phyloP scores from a whole-genome alignment of 2,329 filamentous ascomycete genomes.

The Gyromitra esculenta region DNA sequence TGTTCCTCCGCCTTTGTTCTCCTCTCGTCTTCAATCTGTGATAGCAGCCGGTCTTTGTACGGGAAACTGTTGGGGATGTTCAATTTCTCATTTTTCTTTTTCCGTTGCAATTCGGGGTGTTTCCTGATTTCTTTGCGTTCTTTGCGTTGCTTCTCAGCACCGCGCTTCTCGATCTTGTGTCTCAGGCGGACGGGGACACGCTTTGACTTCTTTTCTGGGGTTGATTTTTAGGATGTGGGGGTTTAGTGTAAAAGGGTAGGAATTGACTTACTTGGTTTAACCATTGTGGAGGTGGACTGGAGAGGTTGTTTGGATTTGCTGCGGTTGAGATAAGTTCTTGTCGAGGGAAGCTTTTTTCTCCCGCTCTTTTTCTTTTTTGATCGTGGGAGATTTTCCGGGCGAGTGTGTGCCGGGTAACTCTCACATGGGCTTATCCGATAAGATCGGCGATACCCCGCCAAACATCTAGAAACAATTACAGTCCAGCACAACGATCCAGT shows the following conservation, averaged over 20 bases:
- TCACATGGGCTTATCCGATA: not conserved
- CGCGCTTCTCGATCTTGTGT: slow-evolving; percentile 95
- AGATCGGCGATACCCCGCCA: not conserved
- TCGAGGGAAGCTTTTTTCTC: not conserved
- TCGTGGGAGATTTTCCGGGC: not conserved
- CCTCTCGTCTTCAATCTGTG: slow-evolving; percentile 91
- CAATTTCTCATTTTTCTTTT: slow-evolving; percentile 74
- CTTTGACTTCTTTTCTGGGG: slow-evolving; percentile 90
- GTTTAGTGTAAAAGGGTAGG: not conserved
- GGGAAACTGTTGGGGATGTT: slow-evolving; percentile 97
- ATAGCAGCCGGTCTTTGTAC: slow-evolving; percentile 93
- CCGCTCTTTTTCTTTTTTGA: not conserved
- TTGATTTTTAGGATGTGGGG: slow-evolving; percentile 10
- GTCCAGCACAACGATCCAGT: not conserved
- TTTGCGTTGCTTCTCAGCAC: slow-evolving; percentile 89
- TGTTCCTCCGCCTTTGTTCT: slow-evolving; percentile 82
- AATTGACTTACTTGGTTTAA: slow-evolving; percentile 49
- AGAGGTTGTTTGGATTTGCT: not conserved
- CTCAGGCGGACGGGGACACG: slow-evolving; percentile 86
- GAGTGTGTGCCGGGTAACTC: slow-evolving; percentile 16
- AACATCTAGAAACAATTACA: not conserved
- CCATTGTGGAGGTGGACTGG: slow-evolving; percentile 32
- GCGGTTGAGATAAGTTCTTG: not conserved
- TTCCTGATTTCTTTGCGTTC: slow-evolving; percentile 88
- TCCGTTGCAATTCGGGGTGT: slow-evolving; percentile 97